A percentile compares a stretch with the other conserved stretches of the same genome.
phyloP scores from a whole-genome alignment of 2,329 filamentous ascomycete species.

The Ceratocystis lukuohia region DNA sequence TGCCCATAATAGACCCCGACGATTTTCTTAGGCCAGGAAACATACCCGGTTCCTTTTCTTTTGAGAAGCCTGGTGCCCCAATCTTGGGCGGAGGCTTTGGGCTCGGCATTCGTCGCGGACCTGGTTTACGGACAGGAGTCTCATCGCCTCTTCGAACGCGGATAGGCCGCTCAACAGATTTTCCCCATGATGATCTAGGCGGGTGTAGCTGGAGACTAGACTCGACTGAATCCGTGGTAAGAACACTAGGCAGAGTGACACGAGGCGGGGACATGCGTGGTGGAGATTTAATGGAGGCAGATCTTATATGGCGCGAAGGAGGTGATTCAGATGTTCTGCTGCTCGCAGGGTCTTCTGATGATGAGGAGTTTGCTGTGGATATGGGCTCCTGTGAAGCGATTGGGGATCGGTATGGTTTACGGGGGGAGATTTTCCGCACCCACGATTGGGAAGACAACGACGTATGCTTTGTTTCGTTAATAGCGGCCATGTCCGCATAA shows the following conservation, averaged over 20 bases:
- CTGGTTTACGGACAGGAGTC: slow-evolving; percentile 7
- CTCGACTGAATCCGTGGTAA: neutral
- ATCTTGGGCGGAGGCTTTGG: slow-evolving; percentile 13
- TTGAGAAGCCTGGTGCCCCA: neutral
- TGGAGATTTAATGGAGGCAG: neutral
- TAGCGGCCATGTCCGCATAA: slow-evolving; percentile 1
- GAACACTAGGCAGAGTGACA: slow-evolving; percentile 5
- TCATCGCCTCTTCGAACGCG: slow-evolving; percentile 16
- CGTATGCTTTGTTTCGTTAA: slow-evolving; percentile 3
- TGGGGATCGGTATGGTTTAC: neutral
- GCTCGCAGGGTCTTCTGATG: neutral
- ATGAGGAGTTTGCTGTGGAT: neutral
- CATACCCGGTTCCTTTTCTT: neutral
- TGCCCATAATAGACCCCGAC: neutral
- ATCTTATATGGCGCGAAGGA: neutral
- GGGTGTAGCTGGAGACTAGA: neutral
- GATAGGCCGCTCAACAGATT: slow-evolving; percentile 13
- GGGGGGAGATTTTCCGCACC: neutral
- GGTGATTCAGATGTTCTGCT: neutral
- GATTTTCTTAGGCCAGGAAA: neutral
- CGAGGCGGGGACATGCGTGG: slow-evolving; percentile 8
- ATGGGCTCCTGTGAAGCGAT: neutral
- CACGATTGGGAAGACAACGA: slow-evolving; percentile 1
- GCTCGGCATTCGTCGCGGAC: slow-evolving; percentile 3
- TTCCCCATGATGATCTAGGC: slow-evolving; percentile 9